phyloP scores from a whole-genome alignment of 164 flowering plant species.

The Paratinospora sagittata region DNA sequence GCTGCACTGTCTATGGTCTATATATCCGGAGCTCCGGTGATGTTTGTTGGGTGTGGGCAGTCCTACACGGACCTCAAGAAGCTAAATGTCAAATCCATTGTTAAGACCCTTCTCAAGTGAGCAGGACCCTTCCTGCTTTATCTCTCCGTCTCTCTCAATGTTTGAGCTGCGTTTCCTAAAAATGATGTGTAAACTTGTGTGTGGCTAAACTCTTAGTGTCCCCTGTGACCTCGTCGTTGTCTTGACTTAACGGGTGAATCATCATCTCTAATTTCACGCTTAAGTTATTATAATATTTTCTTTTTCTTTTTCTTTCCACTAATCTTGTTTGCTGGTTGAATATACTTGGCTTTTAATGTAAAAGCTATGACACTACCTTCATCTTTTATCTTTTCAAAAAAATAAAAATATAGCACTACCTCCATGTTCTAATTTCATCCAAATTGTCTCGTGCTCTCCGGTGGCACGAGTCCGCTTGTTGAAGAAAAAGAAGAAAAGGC shows the following conservation, averaged over 20 bases:
- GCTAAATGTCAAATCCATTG: conserved; percentile 85
- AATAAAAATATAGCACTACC: too few relatives aligned
- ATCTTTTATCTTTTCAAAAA: too few relatives aligned
- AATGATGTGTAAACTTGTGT: not conserved
- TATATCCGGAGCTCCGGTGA: conserved; percentile 93
- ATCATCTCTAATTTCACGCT: conserved; percentile 45
- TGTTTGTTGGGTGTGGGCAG: conserved; percentile 98
- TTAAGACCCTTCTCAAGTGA: conserved; percentile 82
- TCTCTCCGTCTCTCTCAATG: too few relatives aligned
- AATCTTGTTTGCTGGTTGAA: too few relatives aligned
- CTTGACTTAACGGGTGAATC: conserved; percentile 67
- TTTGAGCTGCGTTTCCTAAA: not conserved
- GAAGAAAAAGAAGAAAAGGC: too few relatives aligned
- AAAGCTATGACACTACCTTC: too few relatives aligned
- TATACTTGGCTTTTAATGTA: too few relatives aligned
- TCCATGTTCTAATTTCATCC: too few relatives aligned
- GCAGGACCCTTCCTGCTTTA: not conserved
- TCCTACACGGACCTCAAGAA: conserved; percentile 90
- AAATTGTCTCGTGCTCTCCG: too few relatives aligned
- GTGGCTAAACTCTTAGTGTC: not conserved
- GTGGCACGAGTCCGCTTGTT: too few relatives aligned
- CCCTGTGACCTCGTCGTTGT: conserved; percentile 20
- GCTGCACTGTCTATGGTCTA: conserved; percentile 97
- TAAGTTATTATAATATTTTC: not conserved
- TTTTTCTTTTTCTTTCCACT: not conserved